Conservation (phyloP, 441 rosid species). For the Metrosideros polymorpha region DNA sequence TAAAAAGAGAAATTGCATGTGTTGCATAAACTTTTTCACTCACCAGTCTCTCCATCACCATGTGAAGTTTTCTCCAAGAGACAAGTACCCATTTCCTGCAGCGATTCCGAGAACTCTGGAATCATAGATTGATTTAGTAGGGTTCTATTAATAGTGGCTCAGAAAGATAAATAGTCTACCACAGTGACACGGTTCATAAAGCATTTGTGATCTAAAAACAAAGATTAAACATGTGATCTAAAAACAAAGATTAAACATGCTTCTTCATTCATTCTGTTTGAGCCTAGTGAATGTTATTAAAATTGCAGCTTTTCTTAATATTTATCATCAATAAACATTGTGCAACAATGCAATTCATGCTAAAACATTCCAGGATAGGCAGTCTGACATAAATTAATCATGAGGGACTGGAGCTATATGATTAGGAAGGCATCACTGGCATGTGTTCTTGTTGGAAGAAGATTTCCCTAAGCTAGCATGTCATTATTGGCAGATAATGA, state of each 20-base stretch:
- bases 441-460: not conserved
- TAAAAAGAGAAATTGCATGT: not conserved
- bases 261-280: not conserved
- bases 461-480: not conserved
- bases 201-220: not conserved
- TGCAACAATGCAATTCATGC: not conserved
- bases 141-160: not conserved
- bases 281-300: not conserved
- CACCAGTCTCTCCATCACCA: slow-evolving; percentile 71
- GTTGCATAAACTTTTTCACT: slow-evolving; percentile 7
- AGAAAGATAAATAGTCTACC: not conserved
- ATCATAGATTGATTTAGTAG: slow-evolving; percentile 7
- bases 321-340: not conserved
- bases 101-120: slow-evolving; percentile 91
- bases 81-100: slow-evolving; percentile 93
- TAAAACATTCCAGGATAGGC: not conserved
- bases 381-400: not conserved
- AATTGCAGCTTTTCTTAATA: not conserved
- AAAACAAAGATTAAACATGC: not conserved
- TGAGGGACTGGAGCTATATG: not conserved
- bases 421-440: not conserved
- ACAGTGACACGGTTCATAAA: not conserved
- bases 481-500: not conserved
- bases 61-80: slow-evolving; percentile 64
- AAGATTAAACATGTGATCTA: not conserved